phyloP scores from a whole-genome alignment of 371 early-diverging fungal genomes.

The Furculomyces boomerangus region DNA sequence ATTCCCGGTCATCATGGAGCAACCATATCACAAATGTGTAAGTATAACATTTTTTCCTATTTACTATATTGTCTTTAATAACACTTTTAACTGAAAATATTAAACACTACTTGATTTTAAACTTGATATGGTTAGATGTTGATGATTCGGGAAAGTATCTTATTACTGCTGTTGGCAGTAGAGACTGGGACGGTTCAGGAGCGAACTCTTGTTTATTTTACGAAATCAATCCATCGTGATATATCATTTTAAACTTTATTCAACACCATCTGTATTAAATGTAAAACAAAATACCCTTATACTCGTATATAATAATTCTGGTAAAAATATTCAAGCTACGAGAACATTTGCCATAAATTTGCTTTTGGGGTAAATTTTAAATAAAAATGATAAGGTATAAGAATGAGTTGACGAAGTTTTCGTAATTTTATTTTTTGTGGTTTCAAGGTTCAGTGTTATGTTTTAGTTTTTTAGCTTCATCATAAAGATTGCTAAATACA shows the following conservation, averaged over 20 bases:
- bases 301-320: too few species aligned
- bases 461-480: background rate
- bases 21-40: conserved; percentile 55
- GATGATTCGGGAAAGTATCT: conserved; percentile 56
- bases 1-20: conserved; percentile 85
- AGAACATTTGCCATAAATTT: too few species aligned
- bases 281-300: too few species aligned
- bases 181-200: conserved; percentile 80
- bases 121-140: conserved; percentile 15
- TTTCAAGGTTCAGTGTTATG: too few species aligned
- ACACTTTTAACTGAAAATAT: conserved; percentile 1
- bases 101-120: conserved; percentile 10
- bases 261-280: background rate
- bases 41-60: conserved; percentile 6
- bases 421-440: too few species aligned
- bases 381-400: too few species aligned
- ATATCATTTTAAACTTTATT: background rate
- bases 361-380: too few species aligned
- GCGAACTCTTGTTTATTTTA: conserved; percentile 73
- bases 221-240: conserved; percentile 28
- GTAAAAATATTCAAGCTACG: too few species aligned
- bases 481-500: background rate
- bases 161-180: conserved; percentile 75
- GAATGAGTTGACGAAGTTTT: too few species aligned
- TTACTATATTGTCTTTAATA: background rate